A percentile compares a stretch with the other conserved stretches of the same genome.
Evolutionary conservation across 2,329 filamentous ascomycete species (phyloP).

Genomic region (Colletotrichum cordylinicola): DNA sequence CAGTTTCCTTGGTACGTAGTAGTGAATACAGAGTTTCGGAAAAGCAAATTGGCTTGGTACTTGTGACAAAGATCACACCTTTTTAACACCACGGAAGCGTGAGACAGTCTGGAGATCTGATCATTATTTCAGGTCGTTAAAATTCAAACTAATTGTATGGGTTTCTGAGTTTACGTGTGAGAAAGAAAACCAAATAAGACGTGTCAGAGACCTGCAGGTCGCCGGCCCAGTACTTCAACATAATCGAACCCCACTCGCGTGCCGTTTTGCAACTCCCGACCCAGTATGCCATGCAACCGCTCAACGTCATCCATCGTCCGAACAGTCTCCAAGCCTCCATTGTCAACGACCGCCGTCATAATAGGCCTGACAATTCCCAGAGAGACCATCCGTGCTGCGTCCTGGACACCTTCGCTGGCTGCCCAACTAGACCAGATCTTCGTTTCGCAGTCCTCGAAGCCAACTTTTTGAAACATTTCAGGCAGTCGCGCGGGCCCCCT

Average conservation of each 20-base stretch:
- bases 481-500: not conserved
- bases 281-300: not conserved
- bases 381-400: not conserved
- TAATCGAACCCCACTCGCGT: not conserved
- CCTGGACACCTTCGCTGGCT: not conserved
- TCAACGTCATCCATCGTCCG: not conserved
- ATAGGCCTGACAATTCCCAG: not conserved
- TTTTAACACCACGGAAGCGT: not conserved
- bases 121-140: not conserved
- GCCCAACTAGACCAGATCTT: not conserved
- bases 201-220: not conserved
- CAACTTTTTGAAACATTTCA: fast-evolving
- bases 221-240: not conserved
- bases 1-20: not conserved
- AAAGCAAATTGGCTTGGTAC: no score
- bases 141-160: not conserved
- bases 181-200: not conserved
- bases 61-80: not conserved
- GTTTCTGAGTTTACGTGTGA: not conserved
- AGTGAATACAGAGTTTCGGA: no score
- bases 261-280: not conserved
- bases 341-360: not conserved
- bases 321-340: not conserved
- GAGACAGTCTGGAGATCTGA: fast-evolving
- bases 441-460: not conserved